phyloP scores from a whole-genome alignment of 805 yeast genomes.

The Candida lessepsii region DNA sequence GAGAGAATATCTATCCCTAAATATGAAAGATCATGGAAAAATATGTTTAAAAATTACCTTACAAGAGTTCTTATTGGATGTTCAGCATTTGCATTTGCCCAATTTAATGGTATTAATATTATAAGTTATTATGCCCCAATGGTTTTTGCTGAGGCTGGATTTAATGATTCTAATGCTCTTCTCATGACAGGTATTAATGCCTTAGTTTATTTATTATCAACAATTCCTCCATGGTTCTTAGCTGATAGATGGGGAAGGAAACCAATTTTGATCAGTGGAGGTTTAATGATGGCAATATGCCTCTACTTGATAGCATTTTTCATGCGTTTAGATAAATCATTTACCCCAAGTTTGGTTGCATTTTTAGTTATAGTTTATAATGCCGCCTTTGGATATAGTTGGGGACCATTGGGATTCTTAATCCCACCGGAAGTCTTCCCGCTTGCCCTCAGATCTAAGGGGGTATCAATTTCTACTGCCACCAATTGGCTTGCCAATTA shows the following conservation, averaged over 20 bases:
- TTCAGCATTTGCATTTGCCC: slow-evolving; percentile 45
- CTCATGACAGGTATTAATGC: slow-evolving; percentile 46
- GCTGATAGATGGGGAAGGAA: slow-evolving; percentile 47
- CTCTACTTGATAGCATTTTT: slow-evolving; percentile 32
- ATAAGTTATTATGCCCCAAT: slow-evolving; percentile 59
- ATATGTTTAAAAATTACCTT: slow-evolving; percentile 39
- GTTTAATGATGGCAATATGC: slow-evolving; percentile 38
- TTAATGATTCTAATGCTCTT: slow-evolving; percentile 40
- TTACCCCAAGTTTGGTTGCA: slow-evolving; percentile 41
- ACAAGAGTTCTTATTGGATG: slow-evolving; percentile 38
- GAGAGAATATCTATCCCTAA: slow-evolving; percentile 40
- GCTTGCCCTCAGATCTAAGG: slow-evolving; percentile 41
- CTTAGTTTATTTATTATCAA: slow-evolving; percentile 36
- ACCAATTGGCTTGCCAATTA: slow-evolving; percentile 47
- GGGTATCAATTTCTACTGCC: slow-evolving; percentile 45
- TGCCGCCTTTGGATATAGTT: slow-evolving; percentile 44
- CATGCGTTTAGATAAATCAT: slow-evolving; percentile 30
- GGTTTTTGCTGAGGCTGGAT: slow-evolving; percentile 49
- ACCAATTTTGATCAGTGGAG: slow-evolving; percentile 44
- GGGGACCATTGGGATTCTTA: slow-evolving; percentile 48
- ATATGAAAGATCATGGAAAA: slow-evolving; percentile 40
- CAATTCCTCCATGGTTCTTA: slow-evolving; percentile 46
- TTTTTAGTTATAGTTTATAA: slow-evolving; percentile 41
- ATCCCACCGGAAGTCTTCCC: slow-evolving; percentile 47
- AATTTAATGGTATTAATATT: slow-evolving; percentile 55